Evolutionary conservation across 139 green algal genomes (phyloP).

Genomic region (Tetraselmis chui): DNA sequence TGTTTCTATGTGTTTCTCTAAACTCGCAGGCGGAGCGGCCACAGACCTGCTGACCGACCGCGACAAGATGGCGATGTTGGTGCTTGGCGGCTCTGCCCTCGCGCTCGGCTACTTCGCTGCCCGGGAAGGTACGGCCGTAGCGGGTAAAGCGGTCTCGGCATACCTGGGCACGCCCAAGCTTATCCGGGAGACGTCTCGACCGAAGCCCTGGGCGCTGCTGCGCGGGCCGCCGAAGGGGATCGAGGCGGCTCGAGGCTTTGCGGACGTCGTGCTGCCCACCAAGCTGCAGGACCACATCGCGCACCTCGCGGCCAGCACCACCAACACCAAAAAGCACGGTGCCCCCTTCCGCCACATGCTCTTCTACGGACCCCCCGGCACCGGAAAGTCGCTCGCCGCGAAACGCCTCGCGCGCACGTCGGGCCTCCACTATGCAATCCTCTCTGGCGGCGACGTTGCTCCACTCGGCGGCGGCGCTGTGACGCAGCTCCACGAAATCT

Average conservation of each 20-base stretch:
- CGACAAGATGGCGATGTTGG: slow-evolving; percentile 59
- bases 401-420: slow-evolving; percentile 87
- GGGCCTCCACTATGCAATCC: slow-evolving; percentile 96
- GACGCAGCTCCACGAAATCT: slow-evolving; percentile 95
- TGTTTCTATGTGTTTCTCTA: no score
- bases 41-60: slow-evolving; percentile 70
- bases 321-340: slow-evolving; percentile 87
- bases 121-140: slow-evolving; percentile 69
- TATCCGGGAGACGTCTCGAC: slow-evolving; percentile 49
- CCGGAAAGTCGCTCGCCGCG: slow-evolving; percentile 96
- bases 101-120: slow-evolving; percentile 42
- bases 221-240: slow-evolving; percentile 22
- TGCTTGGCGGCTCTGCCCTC: slow-evolving; percentile 66
- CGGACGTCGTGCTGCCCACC: slow-evolving; percentile 80
- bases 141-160: slow-evolving; percentile 57
- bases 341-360: slow-evolving; percentile 96
- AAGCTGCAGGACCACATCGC: slow-evolving; percentile 79
- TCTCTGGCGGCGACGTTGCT: slow-evolving; percentile 92
- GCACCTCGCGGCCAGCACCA: slow-evolving; percentile 70
- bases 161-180: slow-evolving; percentile 83
- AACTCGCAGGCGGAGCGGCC: slow-evolving; percentile 38
- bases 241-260: slow-evolving; percentile 65
- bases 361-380: slow-evolving; percentile 78
- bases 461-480: slow-evolving; percentile 80
- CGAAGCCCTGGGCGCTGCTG: slow-evolving; percentile 22